Conservation (phyloP, 2,329 filamentous ascomycete species). For the Penicillium palitans region DNA sequence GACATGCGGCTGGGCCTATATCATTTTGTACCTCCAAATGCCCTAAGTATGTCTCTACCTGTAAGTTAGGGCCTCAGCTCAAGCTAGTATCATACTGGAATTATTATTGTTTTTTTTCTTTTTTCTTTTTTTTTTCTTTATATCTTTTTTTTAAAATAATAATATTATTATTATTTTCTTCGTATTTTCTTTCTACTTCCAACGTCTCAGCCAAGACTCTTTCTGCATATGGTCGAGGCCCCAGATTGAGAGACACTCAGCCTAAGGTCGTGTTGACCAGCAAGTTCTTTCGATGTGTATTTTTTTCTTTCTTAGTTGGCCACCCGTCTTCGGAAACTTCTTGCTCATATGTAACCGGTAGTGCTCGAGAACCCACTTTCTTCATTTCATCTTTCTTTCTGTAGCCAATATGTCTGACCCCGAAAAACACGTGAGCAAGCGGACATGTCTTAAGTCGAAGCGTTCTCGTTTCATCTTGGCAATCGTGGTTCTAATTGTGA, state of each 20-base stretch:
- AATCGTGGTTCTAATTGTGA: constrained; percentile 30
- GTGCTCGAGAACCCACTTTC: constrained; percentile 13
- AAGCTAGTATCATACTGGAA: constrained; percentile 8
- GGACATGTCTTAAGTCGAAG: constrained; percentile 30
- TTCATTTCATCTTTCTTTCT: constrained; percentile 11
- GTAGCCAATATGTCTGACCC: constrained; percentile 21
- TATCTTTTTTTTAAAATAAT: not conserved
- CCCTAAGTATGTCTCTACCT: constrained; percentile 16
- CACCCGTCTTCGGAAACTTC: not conserved
- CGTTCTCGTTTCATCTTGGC: constrained; percentile 33
- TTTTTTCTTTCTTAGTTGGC: not conserved
- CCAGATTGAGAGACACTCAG: constrained; percentile 8
- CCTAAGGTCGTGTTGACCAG: constrained; percentile 3
- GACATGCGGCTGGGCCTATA: constrained; percentile 20
- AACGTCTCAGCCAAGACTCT: constrained; percentile 16
- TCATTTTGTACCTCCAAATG: constrained; percentile 8
- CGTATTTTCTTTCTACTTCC: not conserved
- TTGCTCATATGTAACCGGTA: constrained; percentile 11
- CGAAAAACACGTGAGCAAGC: constrained; percentile 38
- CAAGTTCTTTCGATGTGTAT: not conserved
- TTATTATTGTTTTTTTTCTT: not conserved
- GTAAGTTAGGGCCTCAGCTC: constrained; percentile 11
- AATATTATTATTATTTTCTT: not conserved
- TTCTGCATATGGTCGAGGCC: constrained; percentile 24
- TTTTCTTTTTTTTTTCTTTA: not conserved